Evolutionary conservation across 768 basidiomycete genomes (phyloP), one percentile per base, ranked within the genome.

Genomic region (Termitomyces sp.): DNA sequence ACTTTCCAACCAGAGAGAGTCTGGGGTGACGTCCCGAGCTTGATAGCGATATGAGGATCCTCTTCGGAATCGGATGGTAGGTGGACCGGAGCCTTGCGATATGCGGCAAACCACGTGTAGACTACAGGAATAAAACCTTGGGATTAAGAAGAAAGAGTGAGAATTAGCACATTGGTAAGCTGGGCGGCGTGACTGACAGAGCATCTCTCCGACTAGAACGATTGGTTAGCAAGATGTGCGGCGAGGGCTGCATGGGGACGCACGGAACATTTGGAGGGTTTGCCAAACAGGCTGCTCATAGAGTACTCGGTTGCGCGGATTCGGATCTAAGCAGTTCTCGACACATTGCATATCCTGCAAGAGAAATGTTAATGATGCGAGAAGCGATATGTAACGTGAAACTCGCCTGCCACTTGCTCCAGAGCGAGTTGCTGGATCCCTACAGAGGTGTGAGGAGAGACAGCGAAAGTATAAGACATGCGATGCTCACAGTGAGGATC

Each of bases 201-300:
- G 82, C 85, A 95, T 92, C 77, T 98, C 95, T 70, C 95, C 95
- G 73, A 94, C 89, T 92, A 66, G 58, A 42, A 58, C 76, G 75
- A 70, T 60, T 59, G 8, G 68, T 69, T 64, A 64, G 68, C 58
- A 60, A 61, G 48, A 8, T 12, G 58, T 58, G 63, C 62, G 58
- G 67, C 58, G 60, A 50, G 65, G 49, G 57, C 52, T 57, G 50
- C 51, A 57, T 46, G 51, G 55, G 52, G 63, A 81, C 88, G 72
- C 68, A 91, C 89, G 78, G 73, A 92, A 93, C 91, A 93, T 94
- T 72, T 92, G 90, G 42, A 93, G 80, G 15, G 86, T 92, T 73
- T 94, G 92, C 90, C 93, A 91, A 27, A 96, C 93, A 5, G 94
- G 95, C 71, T 98, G 96, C 68, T 98, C 95, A 70, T 91, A 98